These are phyloP conservation scores for Sordariomycetes sp. DNA, from an alignment of 2,329 filamentous ascomycete genomes.

Conservation along the genomic window DNA sequence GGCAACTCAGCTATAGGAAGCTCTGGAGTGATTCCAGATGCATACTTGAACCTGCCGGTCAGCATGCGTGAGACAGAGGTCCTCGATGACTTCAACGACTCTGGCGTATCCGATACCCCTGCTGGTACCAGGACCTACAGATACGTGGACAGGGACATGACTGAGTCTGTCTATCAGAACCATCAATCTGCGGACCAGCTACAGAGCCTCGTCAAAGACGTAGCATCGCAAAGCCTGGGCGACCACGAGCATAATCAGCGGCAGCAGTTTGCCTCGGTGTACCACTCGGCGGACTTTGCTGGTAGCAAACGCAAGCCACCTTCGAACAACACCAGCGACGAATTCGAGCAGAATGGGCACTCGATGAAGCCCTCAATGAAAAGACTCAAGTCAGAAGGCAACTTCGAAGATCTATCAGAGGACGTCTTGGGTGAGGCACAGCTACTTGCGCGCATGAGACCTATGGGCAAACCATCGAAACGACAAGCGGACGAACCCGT, in stretches of 20 bases:
- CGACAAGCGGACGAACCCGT: conserved; percentile 49
- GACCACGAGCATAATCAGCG: conserved; percentile 14
- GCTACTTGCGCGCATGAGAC: conserved; percentile 37
- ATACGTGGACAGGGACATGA: conserved; percentile 10
- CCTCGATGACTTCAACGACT: conserved; percentile 31
- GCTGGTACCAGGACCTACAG: conserved; percentile 13
- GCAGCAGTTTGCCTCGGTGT: conserved; percentile 13
- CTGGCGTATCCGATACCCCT: conserved; percentile 22
- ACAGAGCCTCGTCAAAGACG: conserved; percentile 41
- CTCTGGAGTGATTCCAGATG: conserved; percentile 38
- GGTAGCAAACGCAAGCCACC: conserved; percentile 46
- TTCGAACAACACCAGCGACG: conserved; percentile 40
- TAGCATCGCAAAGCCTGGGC: conserved; percentile 46
- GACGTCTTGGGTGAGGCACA: conserved; percentile 31
- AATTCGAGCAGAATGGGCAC: conserved; percentile 29
- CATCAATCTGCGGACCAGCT: conserved; percentile 36
- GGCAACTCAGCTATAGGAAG: conserved; percentile 43
- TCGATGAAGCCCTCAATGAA: conserved; percentile 42
- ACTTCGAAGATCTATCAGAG: conserved; percentile 23
- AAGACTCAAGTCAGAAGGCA: conserved; percentile 41
- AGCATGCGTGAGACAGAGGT: conserved; percentile 30
- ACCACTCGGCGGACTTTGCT: conserved; percentile 25
- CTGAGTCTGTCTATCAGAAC: conserved; percentile 8
- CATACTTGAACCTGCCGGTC: conserved; percentile 37
- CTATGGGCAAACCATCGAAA: no score